Percentiles rank a stretch among this genome's conserved stretches.
phyloP scores from a whole-genome alignment of 2,329 filamentous ascomycete genomes.

The Pseudodiploospora longispora region DNA sequence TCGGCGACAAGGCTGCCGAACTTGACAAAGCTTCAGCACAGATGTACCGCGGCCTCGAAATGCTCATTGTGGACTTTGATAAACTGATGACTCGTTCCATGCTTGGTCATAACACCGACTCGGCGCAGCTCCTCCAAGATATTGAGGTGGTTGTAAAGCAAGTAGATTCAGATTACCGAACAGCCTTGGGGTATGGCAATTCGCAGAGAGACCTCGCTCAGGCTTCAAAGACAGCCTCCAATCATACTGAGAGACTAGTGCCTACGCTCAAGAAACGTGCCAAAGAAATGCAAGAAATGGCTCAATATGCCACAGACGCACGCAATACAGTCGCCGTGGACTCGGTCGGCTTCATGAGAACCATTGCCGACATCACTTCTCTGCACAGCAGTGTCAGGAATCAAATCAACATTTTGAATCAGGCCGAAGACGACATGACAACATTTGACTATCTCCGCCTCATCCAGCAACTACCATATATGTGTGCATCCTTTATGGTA shows the following conservation, averaged over 20 bases:
- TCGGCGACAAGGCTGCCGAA: conserved; percentile 50
- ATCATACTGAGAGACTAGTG: conserved; percentile 54
- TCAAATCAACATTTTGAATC: conserved; percentile 62
- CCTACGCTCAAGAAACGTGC: conserved; percentile 49
- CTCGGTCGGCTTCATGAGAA: conserved; percentile 69
- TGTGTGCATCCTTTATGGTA: conserved; percentile 82
- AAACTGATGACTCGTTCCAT: conserved; percentile 47
- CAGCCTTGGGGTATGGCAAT: conserved; percentile 60
- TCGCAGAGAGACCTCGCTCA: conserved; percentile 53
- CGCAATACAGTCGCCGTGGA: conserved; percentile 61
- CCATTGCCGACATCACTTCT: conserved; percentile 71
- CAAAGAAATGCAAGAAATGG: conserved; percentile 53
- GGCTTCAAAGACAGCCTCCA: conserved; percentile 55
- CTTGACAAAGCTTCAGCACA: conserved; percentile 52
- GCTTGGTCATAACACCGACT: conserved; percentile 52
- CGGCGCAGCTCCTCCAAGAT: conserved; percentile 66
- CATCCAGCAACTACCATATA: conserved; percentile 74
- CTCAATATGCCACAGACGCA: conserved; percentile 51
- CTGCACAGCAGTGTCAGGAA: conserved; percentile 63
- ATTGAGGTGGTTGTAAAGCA: conserved; percentile 81
- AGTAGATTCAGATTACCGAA: conserved; percentile 77
- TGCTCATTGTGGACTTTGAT: conserved; percentile 56
- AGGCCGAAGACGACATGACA: conserved; percentile 67
- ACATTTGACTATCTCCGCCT: conserved; percentile 74
- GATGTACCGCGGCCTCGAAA: conserved; percentile 54